These are phyloP conservation scores for Postia placenta DNA, from an alignment of 768 basidiomycete genomes.

Conservation along the genomic window DNA sequence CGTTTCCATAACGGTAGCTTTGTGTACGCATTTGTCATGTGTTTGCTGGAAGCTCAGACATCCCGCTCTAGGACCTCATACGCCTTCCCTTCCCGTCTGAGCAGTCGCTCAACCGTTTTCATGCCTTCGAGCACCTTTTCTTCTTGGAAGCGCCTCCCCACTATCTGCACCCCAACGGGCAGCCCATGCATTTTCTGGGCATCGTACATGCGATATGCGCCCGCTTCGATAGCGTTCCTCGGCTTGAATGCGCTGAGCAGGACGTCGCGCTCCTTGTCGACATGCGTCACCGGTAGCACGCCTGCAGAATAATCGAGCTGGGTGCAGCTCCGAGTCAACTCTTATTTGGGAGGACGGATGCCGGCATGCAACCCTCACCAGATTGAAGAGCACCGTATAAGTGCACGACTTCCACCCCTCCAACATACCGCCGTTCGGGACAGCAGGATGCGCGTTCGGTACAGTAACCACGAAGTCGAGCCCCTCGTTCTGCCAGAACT, in stretches of 20 bases:
- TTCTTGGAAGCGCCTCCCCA: slow-evolving; percentile 39
- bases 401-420: slow-evolving; percentile 27
- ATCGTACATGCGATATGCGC: slow-evolving; percentile 38
- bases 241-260: slow-evolving; percentile 21
- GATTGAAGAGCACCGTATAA: slow-evolving; percentile 37
- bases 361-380: slow-evolving; percentile 27
- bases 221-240: slow-evolving; percentile 31
- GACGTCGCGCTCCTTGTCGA: slow-evolving; percentile 30
- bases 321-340: too few relatives aligned
- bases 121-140: slow-evolving; percentile 44
- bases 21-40: background rate
- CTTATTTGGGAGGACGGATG: background rate
- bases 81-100: slow-evolving; percentile 14
- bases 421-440: slow-evolving; percentile 30
- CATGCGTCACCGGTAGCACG: slow-evolving; percentile 39
- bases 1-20: background rate
- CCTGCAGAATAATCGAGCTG: slow-evolving; percentile 43
- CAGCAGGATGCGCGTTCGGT: slow-evolving; percentile 33
- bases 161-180: slow-evolving; percentile 39
- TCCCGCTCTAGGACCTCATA: slow-evolving; percentile 12
- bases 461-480: slow-evolving; percentile 36
- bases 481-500: slow-evolving; percentile 17
- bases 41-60: background rate
- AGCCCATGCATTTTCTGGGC: slow-evolving; percentile 37
- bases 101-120: slow-evolving; percentile 29